A percentile compares a stretch with the other conserved stretches of the same genome.
Evolutionary conservation across 2,329 filamentous ascomycete species (phyloP).

Genomic region (Epichloe brachyelytri): DNA sequence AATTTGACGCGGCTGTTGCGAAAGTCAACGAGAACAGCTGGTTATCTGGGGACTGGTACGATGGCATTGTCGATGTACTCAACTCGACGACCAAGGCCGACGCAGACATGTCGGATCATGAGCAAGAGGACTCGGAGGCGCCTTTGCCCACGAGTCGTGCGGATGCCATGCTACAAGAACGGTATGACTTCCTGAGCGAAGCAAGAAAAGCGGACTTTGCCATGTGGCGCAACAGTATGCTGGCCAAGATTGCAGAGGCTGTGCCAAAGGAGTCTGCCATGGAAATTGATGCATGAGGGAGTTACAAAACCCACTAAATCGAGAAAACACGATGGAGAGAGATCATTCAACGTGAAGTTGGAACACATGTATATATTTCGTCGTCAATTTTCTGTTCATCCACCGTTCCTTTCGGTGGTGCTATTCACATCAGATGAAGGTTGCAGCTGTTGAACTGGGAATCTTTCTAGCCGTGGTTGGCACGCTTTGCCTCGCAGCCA

Average conservation of each 20-base stretch:
- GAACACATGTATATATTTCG: background rate
- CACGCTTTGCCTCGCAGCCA: background rate
- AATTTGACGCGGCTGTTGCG: conserved; percentile 50
- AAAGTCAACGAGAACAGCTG: conserved; percentile 42
- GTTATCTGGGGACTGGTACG: conserved; percentile 53
- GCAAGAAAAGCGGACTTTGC: conserved; percentile 46
- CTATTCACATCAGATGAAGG: background rate
- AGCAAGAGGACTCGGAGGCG: conserved; percentile 13
- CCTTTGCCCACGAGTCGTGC: conserved; percentile 33
- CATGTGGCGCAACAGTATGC: conserved; percentile 49
- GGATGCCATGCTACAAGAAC: conserved; percentile 64
- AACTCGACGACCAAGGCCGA: conserved; percentile 20
- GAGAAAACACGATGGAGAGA: no score
- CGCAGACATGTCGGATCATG: conserved; percentile 23
- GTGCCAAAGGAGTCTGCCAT: conserved; percentile 16
- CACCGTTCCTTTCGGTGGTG: no score
- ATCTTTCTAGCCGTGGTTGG: background rate
- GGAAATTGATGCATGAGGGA: conserved; percentile 21
- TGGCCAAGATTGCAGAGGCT: conserved; percentile 41
- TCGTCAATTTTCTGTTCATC: background rate
- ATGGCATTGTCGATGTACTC: conserved; percentile 42
- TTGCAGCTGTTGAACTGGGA: background rate
- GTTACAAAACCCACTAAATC: background rate
- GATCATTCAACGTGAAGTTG: background rate
- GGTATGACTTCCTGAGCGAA: conserved; percentile 58